Evolutionary conservation across 768 basidiomycete genomes (phyloP).

Genomic region (Tephrocybe sp.): DNA sequence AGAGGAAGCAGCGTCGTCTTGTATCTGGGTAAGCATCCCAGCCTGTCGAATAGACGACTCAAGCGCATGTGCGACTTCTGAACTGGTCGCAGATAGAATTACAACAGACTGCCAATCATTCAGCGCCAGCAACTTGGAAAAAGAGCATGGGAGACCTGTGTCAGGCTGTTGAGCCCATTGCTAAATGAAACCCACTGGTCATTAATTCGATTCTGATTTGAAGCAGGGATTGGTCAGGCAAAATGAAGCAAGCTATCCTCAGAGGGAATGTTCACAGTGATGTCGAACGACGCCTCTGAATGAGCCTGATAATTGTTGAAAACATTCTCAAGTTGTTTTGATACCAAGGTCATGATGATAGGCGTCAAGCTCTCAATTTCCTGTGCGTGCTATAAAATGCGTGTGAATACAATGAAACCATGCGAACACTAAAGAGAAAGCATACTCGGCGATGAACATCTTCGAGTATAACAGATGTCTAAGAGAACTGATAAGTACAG

Average conservation of each 20-base stretch:
- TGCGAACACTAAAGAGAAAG: not conserved
- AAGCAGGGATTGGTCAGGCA: not conserved
- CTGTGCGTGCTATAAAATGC: slow-evolving; percentile 6
- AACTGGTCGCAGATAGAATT: slow-evolving; percentile 18
- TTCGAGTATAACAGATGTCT: slow-evolving; percentile 8
- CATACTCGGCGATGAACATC: slow-evolving; percentile 9
- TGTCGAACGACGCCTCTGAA: slow-evolving; percentile 11
- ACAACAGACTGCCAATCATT: slow-evolving; percentile 18
- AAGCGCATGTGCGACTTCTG: slow-evolving; percentile 25
- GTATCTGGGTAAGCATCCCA: slow-evolving; percentile 20
- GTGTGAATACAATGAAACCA: not conserved
- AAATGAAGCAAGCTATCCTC: not conserved
- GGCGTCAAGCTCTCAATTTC: slow-evolving; percentile 3
- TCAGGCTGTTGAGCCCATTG: slow-evolving; percentile 9
- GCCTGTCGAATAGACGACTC: slow-evolving; percentile 22
- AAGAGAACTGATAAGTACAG: not conserved
- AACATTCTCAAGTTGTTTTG: slow-evolving; percentile 4
- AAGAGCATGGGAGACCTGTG: slow-evolving; percentile 5
- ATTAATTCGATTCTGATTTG: slow-evolving; percentile 10
- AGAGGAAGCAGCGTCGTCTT: slow-evolving; percentile 32
- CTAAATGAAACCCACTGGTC: slow-evolving; percentile 11
- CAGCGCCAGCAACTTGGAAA: not conserved
- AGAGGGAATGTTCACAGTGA: slow-evolving; percentile 8
- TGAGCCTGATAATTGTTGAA: slow-evolving; percentile 5
- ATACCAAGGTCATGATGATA: not conserved